These are phyloP conservation scores for Ganoderma sp. DNA, from an alignment of 1,284 basidiomycete species.

Conservation along the genomic window DNA sequence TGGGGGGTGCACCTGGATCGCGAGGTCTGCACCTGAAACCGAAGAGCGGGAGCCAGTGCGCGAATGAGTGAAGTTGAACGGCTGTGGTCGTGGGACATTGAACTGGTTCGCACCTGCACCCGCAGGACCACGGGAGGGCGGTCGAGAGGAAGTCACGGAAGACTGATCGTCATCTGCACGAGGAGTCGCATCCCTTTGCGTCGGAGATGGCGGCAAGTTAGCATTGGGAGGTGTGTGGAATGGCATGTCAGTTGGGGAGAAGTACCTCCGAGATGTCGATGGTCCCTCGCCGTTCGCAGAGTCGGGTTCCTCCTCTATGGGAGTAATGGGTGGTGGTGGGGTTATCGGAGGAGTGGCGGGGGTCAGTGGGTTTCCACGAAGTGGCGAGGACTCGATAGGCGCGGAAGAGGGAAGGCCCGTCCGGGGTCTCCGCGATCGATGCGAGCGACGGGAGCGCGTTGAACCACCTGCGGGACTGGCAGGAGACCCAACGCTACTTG, in stretches of 20 bases:
- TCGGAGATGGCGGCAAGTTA: slow-evolving; percentile 55
- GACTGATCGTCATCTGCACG: slow-evolving; percentile 33
- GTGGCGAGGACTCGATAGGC: slow-evolving; percentile 63
- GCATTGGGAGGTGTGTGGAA: slow-evolving; percentile 61
- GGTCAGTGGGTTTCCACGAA: slow-evolving; percentile 51
- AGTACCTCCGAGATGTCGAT: slow-evolving; percentile 58
- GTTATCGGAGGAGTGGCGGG: slow-evolving; percentile 56
- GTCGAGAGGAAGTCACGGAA: slow-evolving; percentile 42
- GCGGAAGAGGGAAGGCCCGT: slow-evolving; percentile 45
- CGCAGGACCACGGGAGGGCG: slow-evolving; percentile 40
- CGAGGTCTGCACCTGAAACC: slow-evolving; percentile 62
- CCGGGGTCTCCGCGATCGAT: slow-evolving; percentile 56
- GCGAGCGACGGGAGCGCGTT: slow-evolving; percentile 61
- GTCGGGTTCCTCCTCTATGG: slow-evolving; percentile 69
- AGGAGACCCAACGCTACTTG: slow-evolving; percentile 47
- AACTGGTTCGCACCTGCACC: slow-evolving; percentile 81
- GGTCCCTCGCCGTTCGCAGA: slow-evolving; percentile 43
- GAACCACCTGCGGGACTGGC: slow-evolving; percentile 53
- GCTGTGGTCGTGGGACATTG: slow-evolving; percentile 65
- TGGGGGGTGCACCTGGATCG: slow-evolving; percentile 72
- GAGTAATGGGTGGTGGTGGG: slow-evolving; percentile 79
- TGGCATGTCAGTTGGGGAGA: slow-evolving; percentile 68
- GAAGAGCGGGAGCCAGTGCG: slow-evolving; percentile 43
- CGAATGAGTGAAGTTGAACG: slow-evolving; percentile 42
- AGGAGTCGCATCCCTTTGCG: slow-evolving; percentile 37